Conservation (phyloP, 352 stramenopile species). For the Pythium myriotylum region DNA sequence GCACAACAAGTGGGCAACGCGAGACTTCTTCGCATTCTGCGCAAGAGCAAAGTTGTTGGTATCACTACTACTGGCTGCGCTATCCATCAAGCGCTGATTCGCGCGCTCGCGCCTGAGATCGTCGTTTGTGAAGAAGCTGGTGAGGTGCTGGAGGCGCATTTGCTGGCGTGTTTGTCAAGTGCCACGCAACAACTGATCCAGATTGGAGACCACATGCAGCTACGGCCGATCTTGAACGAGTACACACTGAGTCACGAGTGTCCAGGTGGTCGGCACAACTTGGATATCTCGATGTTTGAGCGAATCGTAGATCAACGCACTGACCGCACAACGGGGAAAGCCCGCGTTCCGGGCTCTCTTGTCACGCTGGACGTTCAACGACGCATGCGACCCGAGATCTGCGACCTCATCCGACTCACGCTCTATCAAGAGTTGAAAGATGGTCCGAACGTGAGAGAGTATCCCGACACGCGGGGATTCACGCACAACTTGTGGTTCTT, state of each 20-base stretch:
- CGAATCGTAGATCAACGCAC: conserved; percentile 41
- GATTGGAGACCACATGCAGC: conserved; percentile 89
- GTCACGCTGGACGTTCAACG: conserved; percentile 73
- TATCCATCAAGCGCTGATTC: conserved; percentile 68
- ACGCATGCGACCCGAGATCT: conserved; percentile 81
- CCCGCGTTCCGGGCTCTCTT: conserved; percentile 2
- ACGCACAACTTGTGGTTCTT: conserved; percentile 75
- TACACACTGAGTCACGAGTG: conserved; percentile 69
- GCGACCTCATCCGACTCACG: conserved; percentile 60
- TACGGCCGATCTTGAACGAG: conserved; percentile 75
- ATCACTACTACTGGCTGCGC: conserved; percentile 85
- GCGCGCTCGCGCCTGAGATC: conserved; percentile 55
- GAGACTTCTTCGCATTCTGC: conserved; percentile 28
- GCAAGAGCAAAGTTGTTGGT: conserved; percentile 62
- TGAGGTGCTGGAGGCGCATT: conserved; percentile 81
- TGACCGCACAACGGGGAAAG: conserved; percentile 2
- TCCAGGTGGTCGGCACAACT: conserved; percentile 39
- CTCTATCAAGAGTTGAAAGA: conserved; percentile 76
- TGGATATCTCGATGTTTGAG: conserved; percentile 88
- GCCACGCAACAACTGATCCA: conserved; percentile 81
- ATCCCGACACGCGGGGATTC: conserved; percentile 55
- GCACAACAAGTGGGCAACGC: conserved; percentile 37
- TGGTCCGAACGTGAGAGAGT: conserved; percentile 48
- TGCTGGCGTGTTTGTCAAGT: conserved; percentile 59
- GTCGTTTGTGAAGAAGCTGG: conserved; percentile 89